Evolutionary conservation across 208 protist species (phyloP).

Genomic region (Trichomonas vaginalis): DNA sequence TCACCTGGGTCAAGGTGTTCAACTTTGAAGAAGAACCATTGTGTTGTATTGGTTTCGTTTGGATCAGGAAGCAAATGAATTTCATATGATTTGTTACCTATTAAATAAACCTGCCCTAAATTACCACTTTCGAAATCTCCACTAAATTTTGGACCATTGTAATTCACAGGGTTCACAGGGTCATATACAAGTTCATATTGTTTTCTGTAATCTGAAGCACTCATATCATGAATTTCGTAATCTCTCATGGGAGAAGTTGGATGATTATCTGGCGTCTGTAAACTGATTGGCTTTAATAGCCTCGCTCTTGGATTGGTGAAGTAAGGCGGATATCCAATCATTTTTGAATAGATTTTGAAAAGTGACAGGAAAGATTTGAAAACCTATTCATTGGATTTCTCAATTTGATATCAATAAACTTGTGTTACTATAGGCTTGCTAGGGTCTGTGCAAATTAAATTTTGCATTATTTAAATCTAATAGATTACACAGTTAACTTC

Average conservation of each 20-base stretch:
- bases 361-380: too few species aligned
- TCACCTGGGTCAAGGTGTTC: not conserved
- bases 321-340: not conserved
- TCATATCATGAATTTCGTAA: not conserved
- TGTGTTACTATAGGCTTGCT: too few species aligned
- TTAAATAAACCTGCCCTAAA: not conserved
- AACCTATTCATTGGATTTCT: too few species aligned
- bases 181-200: not conserved
- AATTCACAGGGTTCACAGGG: not conserved
- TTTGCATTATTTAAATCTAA: too few species aligned
- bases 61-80: constrained; percentile 1
- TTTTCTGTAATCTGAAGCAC: not conserved
- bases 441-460: too few species aligned
- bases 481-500: too few species aligned
- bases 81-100: not conserved
- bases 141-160: not conserved
- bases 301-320: not conserved
- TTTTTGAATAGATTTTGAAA: too few species aligned
- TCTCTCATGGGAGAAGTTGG: not conserved
- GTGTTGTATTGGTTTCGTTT: not conserved
- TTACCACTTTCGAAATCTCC: constrained; percentile 3
- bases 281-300: not conserved
- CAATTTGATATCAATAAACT: too few species aligned
- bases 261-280: not conserved
- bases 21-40: constrained; percentile 19